These are phyloP conservation scores for Takakia lepidozioides DNA, from an alignment of 225 moss, liverwort and hornwort species.

Conservation along the genomic window DNA sequence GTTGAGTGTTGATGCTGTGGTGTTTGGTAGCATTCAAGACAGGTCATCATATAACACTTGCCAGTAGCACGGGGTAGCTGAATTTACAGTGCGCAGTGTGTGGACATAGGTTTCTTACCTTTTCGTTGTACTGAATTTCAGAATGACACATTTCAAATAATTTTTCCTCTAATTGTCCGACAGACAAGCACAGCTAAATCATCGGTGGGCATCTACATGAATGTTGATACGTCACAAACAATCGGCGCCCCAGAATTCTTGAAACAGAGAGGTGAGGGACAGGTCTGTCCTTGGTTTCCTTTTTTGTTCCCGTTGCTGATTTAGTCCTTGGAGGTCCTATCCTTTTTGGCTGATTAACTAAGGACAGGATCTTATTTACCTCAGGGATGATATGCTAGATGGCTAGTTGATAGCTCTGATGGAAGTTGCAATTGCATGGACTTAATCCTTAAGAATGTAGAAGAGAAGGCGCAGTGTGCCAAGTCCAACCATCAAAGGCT, in stretches of 20 bases:
- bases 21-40: neutral
- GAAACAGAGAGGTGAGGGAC: constrained; percentile 72
- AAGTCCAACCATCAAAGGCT: too few relatives aligned
- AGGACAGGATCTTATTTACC: too few relatives aligned
- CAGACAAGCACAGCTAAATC: constrained; percentile 79
- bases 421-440: too few relatives aligned
- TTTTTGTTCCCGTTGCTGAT: neutral
- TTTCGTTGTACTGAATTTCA: constrained; percentile 5
- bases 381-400: too few relatives aligned
- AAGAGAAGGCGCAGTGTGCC: too few relatives aligned
- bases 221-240: constrained; percentile 70
- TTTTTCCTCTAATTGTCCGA: constrained; percentile 2
- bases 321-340: too few relatives aligned
- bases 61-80: neutral
- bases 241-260: constrained; percentile 77
- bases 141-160: too few relatives aligned
- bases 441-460: too few relatives aligned
- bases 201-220: constrained; percentile 61
- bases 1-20: neutral
- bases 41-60: neutral
- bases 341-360: too few relatives aligned
- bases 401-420: too few relatives aligned
- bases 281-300: too few relatives aligned
- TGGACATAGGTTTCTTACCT: constrained; percentile 3
- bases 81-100: neutral